Evolutionary conservation across 2,329 filamentous ascomycete genomes (phyloP).

Genomic region (Venturia nashicola): DNA sequence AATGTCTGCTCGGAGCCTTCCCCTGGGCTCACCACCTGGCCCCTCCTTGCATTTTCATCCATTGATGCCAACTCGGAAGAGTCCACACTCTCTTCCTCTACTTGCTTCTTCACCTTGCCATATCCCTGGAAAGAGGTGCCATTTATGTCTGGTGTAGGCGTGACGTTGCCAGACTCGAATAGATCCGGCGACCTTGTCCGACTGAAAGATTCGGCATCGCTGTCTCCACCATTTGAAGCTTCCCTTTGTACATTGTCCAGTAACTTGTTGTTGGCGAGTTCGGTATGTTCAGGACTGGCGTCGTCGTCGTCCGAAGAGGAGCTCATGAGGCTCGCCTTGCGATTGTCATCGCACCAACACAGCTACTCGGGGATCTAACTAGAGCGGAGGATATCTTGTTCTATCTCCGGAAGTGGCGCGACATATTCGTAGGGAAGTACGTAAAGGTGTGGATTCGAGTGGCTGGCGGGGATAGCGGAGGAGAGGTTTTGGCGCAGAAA

Average conservation of each 20-base stretch:
- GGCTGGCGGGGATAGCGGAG: not conserved
- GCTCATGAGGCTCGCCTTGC: conserved; percentile 50
- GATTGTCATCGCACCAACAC: conserved; percentile 39
- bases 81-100: conserved; percentile 16
- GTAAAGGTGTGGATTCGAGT: not conserved
- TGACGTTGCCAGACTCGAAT: conserved; percentile 2
- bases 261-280: conserved; percentile 7
- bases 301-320: conserved; percentile 50
- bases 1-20: conserved; percentile 50
- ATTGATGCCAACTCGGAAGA: conserved; percentile 10
- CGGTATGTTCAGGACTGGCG: conserved; percentile 36
- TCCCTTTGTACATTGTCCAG: conserved; percentile 8
- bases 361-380: not conserved
- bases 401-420: not conserved
- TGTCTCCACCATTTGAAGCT: conserved; percentile 10
- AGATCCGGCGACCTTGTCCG: conserved; percentile 9
- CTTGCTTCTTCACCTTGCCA: conserved; percentile 15
- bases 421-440: not conserved
- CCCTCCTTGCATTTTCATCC: conserved; percentile 18
- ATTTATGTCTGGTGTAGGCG: conserved; percentile 12
- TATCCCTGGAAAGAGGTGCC: conserved; percentile 22
- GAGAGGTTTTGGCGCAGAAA: not conserved
- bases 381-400: not conserved
- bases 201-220: conserved; percentile 9
- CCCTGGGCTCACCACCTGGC: conserved; percentile 43